A percentile compares a stretch with the other conserved stretches of the same genome.
These are phyloP conservation scores for Cercospora zeae-maydis DNA, from an alignment of 2,329 filamentous ascomycete genomes.

Conservation along the genomic window DNA sequence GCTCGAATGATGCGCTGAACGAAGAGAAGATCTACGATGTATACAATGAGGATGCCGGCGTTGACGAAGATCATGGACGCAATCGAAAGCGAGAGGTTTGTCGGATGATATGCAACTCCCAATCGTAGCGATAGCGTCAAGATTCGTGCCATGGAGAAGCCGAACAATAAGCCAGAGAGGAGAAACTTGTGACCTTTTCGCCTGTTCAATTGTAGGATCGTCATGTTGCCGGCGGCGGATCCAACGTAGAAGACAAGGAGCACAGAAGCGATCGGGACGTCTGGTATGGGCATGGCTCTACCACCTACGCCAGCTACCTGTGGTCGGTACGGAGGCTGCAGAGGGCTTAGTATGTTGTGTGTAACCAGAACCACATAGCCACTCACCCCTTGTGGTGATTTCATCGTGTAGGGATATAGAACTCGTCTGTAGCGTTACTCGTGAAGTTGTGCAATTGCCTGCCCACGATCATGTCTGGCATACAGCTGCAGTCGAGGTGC, in stretches of 20 bases:
- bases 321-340: slow-evolving; percentile 31
- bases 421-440: neutral
- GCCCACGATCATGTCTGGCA: neutral
- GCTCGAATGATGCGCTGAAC: slow-evolving; percentile 31
- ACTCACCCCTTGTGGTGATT: slow-evolving; percentile 18
- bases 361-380: too few relatives aligned
- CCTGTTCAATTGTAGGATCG: slow-evolving; percentile 41
- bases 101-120: slow-evolving; percentile 31
- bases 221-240: slow-evolving; percentile 42
- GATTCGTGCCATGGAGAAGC: slow-evolving; percentile 45
- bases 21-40: slow-evolving; percentile 33
- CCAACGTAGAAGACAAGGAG: slow-evolving; percentile 43
- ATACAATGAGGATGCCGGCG: slow-evolving; percentile 33
- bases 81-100: slow-evolving; percentile 31
- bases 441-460: neutral
- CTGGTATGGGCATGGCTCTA: slow-evolving; percentile 34
- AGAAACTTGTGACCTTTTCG: slow-evolving; percentile 42
- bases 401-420: neutral
- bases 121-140: slow-evolving; percentile 40
- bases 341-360: too few relatives aligned
- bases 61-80: slow-evolving; percentile 34
- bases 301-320: slow-evolving; percentile 39
- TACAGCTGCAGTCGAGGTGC: neutral
- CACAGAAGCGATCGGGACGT: slow-evolving; percentile 42
- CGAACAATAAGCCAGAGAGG: slow-evolving; percentile 40